Evolutionary conservation across 345 rosid genomes (phyloP).

Genomic region (Trapa bicornis): DNA sequence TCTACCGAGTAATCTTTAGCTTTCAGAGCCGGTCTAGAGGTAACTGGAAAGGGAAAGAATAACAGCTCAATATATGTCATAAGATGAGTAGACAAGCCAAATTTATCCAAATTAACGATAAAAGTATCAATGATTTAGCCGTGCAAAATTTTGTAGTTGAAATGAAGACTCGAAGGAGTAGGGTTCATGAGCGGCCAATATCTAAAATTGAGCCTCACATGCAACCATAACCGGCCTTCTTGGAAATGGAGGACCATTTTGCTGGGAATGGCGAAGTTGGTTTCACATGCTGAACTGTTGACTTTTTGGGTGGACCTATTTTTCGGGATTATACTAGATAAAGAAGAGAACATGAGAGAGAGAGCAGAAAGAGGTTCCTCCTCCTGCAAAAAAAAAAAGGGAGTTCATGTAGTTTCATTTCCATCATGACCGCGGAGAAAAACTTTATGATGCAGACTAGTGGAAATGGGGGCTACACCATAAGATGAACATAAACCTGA

Average conservation of each 20-base stretch:
- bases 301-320: constrained; percentile 5
- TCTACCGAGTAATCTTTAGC: neutral
- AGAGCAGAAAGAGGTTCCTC: neutral
- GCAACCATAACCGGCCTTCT: constrained; percentile 10
- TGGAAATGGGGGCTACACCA: neutral
- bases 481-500: neutral
- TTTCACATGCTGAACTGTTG: constrained; percentile 7
- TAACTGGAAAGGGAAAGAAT: neutral
- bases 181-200: neutral
- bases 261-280: constrained; percentile 13
- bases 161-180: neutral
- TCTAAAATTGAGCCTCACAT: neutral
- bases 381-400: neutral
- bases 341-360: neutral
- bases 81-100: too few species aligned
- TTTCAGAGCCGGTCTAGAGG: neutral
- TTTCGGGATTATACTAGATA: neutral
- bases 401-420: too few species aligned
- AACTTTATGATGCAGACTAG: neutral
- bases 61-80: too few species aligned
- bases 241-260: constrained; percentile 33
- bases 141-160: neutral
- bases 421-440: neutral
- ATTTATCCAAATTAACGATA: too few species aligned
- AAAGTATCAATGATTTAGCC: neutral